Conservation (phyloP, 2,329 filamentous ascomycete genomes). For the Hyphodiscus sp. region DNA sequence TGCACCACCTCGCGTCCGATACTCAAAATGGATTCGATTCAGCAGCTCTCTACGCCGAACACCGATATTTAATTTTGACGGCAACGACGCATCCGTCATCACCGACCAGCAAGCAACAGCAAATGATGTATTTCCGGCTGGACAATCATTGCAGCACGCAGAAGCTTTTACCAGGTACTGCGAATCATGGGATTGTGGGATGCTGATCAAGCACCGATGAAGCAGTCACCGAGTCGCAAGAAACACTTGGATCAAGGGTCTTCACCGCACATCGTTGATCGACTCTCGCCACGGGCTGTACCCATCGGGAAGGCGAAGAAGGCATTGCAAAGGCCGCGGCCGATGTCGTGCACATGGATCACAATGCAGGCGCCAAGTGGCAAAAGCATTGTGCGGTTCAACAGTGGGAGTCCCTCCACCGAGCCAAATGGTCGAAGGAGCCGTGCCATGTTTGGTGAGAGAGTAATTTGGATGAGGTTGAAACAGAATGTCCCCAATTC, state of each 20-base stretch:
- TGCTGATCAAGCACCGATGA: slow-evolving; percentile 13
- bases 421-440: background rate
- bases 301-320: slow-evolving; percentile 7
- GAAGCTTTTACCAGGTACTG: slow-evolving; percentile 2
- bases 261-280: slow-evolving; percentile 7
- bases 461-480: background rate
- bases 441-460: background rate
- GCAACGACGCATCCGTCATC: no score
- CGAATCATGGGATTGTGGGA: no score
- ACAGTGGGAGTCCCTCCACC: background rate
- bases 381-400: background rate
- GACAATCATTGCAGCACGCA: slow-evolving; percentile 3
- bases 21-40: background rate
- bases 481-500: background rate
- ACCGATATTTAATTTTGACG: no score
- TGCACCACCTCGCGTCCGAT: background rate
- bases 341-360: slow-evolving; percentile 7
- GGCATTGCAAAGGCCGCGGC: slow-evolving; percentile 6
- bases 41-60: background rate
- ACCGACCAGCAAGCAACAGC: background rate
- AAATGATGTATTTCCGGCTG: background rate
- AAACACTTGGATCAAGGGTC: slow-evolving; percentile 4
- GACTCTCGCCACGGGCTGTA: slow-evolving; percentile 3
- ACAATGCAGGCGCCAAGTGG: slow-evolving; percentile 4
- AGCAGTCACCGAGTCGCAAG: slow-evolving; percentile 6